phyloP scores from a whole-genome alignment of 768 basidiomycete genomes.

The Suillus ampliporus region DNA sequence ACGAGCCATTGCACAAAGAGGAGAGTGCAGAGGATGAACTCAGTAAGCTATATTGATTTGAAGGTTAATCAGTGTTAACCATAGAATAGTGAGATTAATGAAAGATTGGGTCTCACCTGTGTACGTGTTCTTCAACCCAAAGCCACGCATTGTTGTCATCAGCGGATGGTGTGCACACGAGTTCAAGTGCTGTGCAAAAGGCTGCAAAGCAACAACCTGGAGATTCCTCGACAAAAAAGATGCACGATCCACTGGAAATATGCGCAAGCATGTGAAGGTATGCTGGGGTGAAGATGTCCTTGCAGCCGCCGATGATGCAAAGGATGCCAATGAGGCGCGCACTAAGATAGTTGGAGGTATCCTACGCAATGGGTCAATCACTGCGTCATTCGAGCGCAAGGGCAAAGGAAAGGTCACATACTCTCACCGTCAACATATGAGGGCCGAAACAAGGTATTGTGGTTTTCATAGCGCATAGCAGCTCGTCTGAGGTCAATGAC shows the following conservation, averaged over 20 bases:
- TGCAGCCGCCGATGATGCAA: conserved; percentile 14
- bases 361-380: conserved; percentile 28
- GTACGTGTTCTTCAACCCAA: conserved; percentile 33
- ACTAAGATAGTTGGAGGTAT: conserved; percentile 32
- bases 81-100: conserved; percentile 16
- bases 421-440: conserved; percentile 30
- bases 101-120: conserved; percentile 33
- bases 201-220: conserved; percentile 21
- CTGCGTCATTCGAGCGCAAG: conserved; percentile 29
- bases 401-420: conserved; percentile 37
- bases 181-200: conserved; percentile 29
- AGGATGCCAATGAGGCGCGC: background rate
- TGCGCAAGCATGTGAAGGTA: conserved; percentile 27
- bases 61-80: background rate
- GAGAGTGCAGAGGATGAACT: conserved; percentile 1
- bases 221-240: conserved; percentile 33
- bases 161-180: conserved; percentile 22
- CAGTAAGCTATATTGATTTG: background rate
- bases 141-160: conserved; percentile 20
- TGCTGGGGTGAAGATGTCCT: conserved; percentile 39
- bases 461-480: conserved; percentile 2
- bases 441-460: conserved; percentile 27
- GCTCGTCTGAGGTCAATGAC: background rate
- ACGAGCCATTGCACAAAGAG: background rate
- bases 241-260: conserved; percentile 35